Base-by-base conservation (phyloP, 441 rosid genomes). In the Macaranga tanarius region DNA sequence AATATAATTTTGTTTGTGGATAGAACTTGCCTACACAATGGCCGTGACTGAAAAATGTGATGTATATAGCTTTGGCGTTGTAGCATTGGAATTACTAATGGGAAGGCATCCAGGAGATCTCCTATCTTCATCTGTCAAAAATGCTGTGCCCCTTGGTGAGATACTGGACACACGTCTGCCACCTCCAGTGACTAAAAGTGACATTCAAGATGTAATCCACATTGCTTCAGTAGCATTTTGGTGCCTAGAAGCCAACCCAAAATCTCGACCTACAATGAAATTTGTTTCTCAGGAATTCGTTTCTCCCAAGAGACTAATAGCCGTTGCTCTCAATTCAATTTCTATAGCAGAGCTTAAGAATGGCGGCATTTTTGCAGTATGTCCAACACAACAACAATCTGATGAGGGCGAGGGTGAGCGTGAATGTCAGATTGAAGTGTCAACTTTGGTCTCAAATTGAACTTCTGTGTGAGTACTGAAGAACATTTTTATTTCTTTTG, bases 41-140 rank as follows among this genome's bases (percentile, higher is more conserved):
- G 15, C 4, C 3, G 65, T 74, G n/a, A 80, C 75, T 0, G 77
- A 81, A 22, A 81, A 78, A 61, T 65, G 77, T 25, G 81, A 81
- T 26, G 67, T 66, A 2, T 78, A 78, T 38, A 61, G 76, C 25
- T 75, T 73, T 20, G 79, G 76, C 19, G 69, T 70, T 5, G 71
- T 81, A 48, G 78, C 74, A 3, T 48, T 81, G 22, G 76, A 81
- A 76, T 23, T 31, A 1, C 42, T 81, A 6, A 79, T 73, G 74
- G 84, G 82, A 44, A 76, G 10, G 8, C 82, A 79, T 76, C 82
- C 80, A 0, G 60, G 63, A 62, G 78, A 81, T 13, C 25, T 79
- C 1, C 47, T 77, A 0, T 57, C 77, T 12, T 25, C 47, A 13
- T 45, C n/a, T 44, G 15, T 19, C 31, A 23, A 1, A 16, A 74